Evolutionary conservation across 1,139 yeast genomes (phyloP), one percentile per base, ranked within the genome.

Genomic region (Lodderomyces metapsilosis): DNA sequence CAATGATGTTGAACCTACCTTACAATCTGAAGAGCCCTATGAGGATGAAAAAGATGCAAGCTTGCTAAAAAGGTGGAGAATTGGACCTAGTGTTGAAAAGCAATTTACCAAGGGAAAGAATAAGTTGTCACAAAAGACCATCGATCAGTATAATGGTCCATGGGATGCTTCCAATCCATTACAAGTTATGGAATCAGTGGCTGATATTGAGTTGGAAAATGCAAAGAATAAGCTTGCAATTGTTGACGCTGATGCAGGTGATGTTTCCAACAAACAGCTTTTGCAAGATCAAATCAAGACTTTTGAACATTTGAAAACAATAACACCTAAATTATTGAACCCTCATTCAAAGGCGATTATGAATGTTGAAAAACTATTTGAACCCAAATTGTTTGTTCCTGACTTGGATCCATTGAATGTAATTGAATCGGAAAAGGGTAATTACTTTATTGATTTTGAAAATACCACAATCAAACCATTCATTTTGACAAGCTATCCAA

Each of bases 341-440:
- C 60, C 75, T 11, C 52, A 64, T 17, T 71, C 82, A 10, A 63
- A 65, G 30, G 66, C 76, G 22, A 76, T 82, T 44, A 61, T 84
- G 81, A 81, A 84, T 52, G 70, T 75, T 41, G 71, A 67, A 8
- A 81, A 80, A 43, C 66, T 89, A 40, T 76, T 86, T 56, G 75
- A 81, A 44, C 94, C 96, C 45, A 78, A 92, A 54, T 66, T 92
- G 42, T 79, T 68, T 50, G 75, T 82, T 48, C 94, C 96, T 5
- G 98, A 92, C 59, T 68, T 92, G 53, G 95, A 88, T 60, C 98
- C 98, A 23, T 73, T 89, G 76, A 92, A 92, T 58, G 87, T 88
- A 15, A 70, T 91, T 34, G 65, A 64, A 38, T 18, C 30, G 10
- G 64, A 69, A 15, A 71, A 68, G 13, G 61, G 54, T 13, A 59